These are phyloP conservation scores for Fusarium veterinarium DNA, from an alignment of 2,329 filamentous ascomycete species.

Conservation along the genomic window DNA sequence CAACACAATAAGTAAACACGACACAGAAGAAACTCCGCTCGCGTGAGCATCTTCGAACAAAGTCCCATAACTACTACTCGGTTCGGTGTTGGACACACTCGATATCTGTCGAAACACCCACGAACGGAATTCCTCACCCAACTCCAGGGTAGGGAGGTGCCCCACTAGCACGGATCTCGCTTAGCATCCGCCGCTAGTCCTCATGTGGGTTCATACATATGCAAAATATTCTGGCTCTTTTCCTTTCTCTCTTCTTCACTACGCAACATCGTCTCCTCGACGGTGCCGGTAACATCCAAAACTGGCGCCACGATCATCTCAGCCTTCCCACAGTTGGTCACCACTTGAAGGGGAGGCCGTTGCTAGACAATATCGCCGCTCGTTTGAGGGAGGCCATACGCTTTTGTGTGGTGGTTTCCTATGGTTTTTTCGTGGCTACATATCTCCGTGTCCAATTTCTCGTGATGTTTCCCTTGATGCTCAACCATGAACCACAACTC, in stretches of 20 bases:
- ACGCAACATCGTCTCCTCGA: conserved; percentile 50
- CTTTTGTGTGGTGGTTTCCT: conserved; percentile 55
- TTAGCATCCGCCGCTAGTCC: conserved; percentile 23
- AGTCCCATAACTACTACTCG: background rate
- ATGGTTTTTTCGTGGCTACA: conserved; percentile 58
- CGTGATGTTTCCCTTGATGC: conserved; percentile 2
- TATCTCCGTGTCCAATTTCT: conserved; percentile 15
- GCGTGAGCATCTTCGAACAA: conserved; percentile 19
- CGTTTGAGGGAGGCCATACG: conserved; percentile 58
- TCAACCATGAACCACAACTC: background rate
- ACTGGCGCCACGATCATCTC: conserved; percentile 40
- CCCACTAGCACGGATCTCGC: conserved; percentile 7
- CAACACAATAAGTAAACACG: background rate
- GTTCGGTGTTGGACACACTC: background rate
- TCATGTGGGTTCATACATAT: conserved; percentile 8
- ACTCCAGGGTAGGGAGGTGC: background rate
- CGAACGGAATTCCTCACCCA: background rate
- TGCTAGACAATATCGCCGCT: conserved; percentile 56
- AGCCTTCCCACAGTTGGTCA: conserved; percentile 42
- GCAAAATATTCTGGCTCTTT: conserved; percentile 18
- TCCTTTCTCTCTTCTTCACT: conserved; percentile 33
- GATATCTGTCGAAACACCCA: background rate
- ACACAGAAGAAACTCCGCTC: background rate
- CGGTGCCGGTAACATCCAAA: conserved; percentile 40
- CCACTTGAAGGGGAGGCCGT: conserved; percentile 34